Percentiles rank a stretch among this genome's conserved stretches.
phyloP scores from a whole-genome alignment of 139 green algal species.

The Closterium sp. region DNA sequence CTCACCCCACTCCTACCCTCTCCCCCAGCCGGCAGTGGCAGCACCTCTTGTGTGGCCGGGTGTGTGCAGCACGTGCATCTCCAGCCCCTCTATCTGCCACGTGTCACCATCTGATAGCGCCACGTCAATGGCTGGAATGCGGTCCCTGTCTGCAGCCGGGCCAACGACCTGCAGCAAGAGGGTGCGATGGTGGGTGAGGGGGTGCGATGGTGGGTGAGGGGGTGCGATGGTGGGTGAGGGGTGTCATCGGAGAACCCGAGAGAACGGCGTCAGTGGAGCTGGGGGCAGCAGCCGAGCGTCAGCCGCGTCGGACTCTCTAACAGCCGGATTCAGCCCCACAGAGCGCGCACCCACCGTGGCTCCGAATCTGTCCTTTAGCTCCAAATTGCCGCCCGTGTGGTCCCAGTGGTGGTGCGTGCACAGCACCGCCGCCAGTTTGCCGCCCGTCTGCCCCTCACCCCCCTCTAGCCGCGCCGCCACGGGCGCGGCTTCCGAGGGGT shows the following conservation, averaged over 20 bases:
- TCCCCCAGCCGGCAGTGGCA: not conserved
- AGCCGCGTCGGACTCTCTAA: too few relatives aligned
- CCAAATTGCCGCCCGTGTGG: constrained; percentile 56
- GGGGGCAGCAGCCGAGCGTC: too few relatives aligned
- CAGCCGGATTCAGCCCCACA: too few relatives aligned
- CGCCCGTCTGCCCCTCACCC: constrained; percentile 23
- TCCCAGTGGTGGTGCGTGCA: constrained; percentile 58
- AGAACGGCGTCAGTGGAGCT: not conserved
- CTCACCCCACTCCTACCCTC: not conserved
- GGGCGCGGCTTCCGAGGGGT: constrained; percentile 51
- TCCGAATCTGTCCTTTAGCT: constrained; percentile 47
- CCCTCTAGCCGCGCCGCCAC: constrained; percentile 44
- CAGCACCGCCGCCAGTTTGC: constrained; percentile 48
- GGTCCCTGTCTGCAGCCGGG: constrained; percentile 32
- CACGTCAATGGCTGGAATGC: constrained; percentile 52
- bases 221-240: not conserved
- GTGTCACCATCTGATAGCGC: constrained; percentile 46
- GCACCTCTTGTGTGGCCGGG: constrained; percentile 57
- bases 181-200: not conserved
- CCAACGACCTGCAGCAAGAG: constrained; percentile 35
- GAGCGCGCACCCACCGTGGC: constrained; percentile 7
- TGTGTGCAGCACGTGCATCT: constrained; percentile 52
- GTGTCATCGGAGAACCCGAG: not conserved
- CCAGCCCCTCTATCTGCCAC: constrained; percentile 53
- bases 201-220: not conserved